phyloP scores from a whole-genome alignment of 1,284 basidiomycete genomes.

The Marasmius sp. region DNA sequence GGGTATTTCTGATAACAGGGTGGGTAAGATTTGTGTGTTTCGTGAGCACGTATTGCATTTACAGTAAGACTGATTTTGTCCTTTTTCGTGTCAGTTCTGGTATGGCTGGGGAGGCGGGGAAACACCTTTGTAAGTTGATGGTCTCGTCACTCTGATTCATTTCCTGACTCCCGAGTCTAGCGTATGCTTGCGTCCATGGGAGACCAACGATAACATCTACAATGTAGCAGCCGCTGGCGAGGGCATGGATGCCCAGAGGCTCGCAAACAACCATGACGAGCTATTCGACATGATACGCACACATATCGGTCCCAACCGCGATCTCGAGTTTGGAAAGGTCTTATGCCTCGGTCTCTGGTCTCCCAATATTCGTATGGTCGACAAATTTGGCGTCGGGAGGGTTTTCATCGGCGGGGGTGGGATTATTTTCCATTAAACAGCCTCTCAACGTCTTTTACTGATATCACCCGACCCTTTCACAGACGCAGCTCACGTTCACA shows the following conservation, averaged over 20 bases:
- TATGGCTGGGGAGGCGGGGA: too few species aligned
- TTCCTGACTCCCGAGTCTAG: too few species aligned
- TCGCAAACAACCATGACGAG: constrained; percentile 19
- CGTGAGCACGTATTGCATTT: neutral
- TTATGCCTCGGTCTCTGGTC: constrained; percentile 16
- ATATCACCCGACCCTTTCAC: neutral
- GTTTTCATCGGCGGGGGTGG: constrained; percentile 30
- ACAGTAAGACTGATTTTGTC: neutral
- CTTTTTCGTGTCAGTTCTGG: too few species aligned
- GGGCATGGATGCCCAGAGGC: constrained; percentile 27
- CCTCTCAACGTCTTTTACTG: neutral
- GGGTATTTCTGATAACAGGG: constrained; percentile 23
- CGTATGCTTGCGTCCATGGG: too few species aligned
- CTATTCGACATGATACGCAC: constrained; percentile 19
- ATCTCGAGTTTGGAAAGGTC: constrained; percentile 27
- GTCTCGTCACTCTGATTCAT: too few species aligned
- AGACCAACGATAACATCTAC: too few species aligned
- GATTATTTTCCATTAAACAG: neutral
- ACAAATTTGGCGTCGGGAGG: constrained; percentile 14
- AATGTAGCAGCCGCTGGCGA: neutral
- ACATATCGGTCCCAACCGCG: constrained; percentile 22
- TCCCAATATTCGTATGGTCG: constrained; percentile 14
- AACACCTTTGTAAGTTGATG: too few species aligned
- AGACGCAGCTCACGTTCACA: constrained; percentile 23
- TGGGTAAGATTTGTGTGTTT: constrained; percentile 11